phyloP scores from a whole-genome alignment of 495 filamentous ascomycete species.

The Astrothelium macrocarpum region DNA sequence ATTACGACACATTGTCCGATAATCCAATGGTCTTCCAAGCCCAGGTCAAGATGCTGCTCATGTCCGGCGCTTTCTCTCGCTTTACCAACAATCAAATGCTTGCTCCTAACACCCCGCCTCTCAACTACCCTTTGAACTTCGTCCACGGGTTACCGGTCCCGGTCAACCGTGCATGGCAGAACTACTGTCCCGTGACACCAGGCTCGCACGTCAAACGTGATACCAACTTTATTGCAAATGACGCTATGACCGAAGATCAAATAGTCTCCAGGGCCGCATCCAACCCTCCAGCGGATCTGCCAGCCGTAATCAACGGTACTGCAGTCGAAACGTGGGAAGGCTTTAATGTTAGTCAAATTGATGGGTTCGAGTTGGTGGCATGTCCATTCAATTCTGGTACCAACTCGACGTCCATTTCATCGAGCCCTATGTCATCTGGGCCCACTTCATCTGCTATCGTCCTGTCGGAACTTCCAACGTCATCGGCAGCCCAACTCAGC shows the following conservation, averaged over 20 bases:
- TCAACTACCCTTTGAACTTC: background rate
- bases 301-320: background rate
- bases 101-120: background rate
- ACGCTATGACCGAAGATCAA: background rate
- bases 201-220: background rate
- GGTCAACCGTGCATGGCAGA: background rate
- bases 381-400: background rate
- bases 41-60: background rate
- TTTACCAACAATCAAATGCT: background rate
- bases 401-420: background rate
- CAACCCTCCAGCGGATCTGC: background rate
- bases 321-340: conserved; percentile 1
- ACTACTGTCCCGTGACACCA: background rate
- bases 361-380: background rate
- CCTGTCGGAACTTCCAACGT: no score
- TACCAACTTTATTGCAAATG: background rate
- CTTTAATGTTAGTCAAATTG: background rate
- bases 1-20: background rate
- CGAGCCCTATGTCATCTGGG: background rate
- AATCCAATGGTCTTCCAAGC: background rate
- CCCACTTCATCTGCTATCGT: no score
- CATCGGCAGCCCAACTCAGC: no score
- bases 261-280: background rate
- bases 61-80: background rate
- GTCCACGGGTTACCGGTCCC: background rate